Conservation (phyloP, 306 rosid species). For the Sindora glabra region DNA sequence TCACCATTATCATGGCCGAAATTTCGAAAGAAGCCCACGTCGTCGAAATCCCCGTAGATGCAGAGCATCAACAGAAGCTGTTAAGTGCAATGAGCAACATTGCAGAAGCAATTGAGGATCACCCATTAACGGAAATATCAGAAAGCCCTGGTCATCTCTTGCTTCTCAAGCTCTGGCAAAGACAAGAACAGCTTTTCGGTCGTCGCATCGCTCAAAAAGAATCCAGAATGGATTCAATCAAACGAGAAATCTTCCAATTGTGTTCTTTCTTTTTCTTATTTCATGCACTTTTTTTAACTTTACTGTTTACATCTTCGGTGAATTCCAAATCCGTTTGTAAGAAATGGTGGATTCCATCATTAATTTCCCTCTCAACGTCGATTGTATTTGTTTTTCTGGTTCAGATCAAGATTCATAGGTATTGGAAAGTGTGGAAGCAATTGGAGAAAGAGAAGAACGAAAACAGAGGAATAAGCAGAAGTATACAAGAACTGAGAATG, state of each 20-base stretch:
- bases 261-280: constrained; percentile 63
- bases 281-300: constrained; percentile 55
- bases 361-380: constrained; percentile 46
- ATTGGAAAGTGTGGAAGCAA: constrained; percentile 65
- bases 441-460: constrained; percentile 51
- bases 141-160: constrained; percentile 73
- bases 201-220: constrained; percentile 43
- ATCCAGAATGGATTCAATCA: constrained; percentile 41
- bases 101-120: constrained; percentile 61
- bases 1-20: constrained; percentile 51
- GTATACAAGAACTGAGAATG: constrained; percentile 82
- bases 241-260: constrained; percentile 59
- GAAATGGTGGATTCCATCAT: constrained; percentile 78
- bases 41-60: constrained; percentile 70
- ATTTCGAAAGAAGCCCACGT: constrained; percentile 46
- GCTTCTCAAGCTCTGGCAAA: constrained; percentile 82
- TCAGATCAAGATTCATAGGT: constrained; percentile 46
- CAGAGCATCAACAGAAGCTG: constrained; percentile 43
- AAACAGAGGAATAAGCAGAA: constrained; percentile 43
- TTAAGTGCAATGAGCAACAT: constrained; percentile 18
- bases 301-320: constrained; percentile 55
- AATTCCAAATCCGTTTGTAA: constrained; percentile 18
- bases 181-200: constrained; percentile 66
- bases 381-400: constrained; percentile 39
- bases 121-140: constrained; percentile 73